Base-by-base conservation (phyloP, 2,329 filamentous ascomycete species). In the Colletotrichum eremochloae region DNA sequence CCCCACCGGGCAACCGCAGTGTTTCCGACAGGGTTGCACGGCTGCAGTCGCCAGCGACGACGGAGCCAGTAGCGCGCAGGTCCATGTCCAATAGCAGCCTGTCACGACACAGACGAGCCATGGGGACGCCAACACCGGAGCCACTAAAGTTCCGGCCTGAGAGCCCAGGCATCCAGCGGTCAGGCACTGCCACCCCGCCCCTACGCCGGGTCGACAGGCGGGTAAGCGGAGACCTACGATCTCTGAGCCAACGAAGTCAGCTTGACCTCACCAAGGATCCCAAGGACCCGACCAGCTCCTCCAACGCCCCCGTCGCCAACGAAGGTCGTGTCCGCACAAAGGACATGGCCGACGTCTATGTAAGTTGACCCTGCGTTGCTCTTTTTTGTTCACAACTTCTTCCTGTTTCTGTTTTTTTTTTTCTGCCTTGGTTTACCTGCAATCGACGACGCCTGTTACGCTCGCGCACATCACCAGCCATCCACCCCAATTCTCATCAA, bases 301-400 rank as follows among this genome's bases (percentile, higher is more conserved):
- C 75, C 78, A 68, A 80, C 76, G 92, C 92, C 80, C 93, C 94
- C 78, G 88, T 94, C 83, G 93, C 92, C 83, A 95, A 96, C 85
- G 94, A 95, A 88, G 93, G 94, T 86, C 95, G 94, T 85, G 91
- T 90, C 84, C 93, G 94, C 82, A 86, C 92, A 80, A 92, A 91
- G 86, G 93, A 92, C 84, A 97, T 97, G 94, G 88, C 94, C 82
- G 94, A 97, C 87, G 92, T 97, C 85, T 97, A 93, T 86, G 95
- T 97, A 90, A 92, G 94, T 93, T 66, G 48, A 76, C 76, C 70
- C 73, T 72, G 70, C 63, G 53, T 72, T 74, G 67, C 63, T 57
- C 24, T 14, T 67, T 44, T 57, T 42, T 48, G 58, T 44, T 20
- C 55, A 52, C 15, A 20, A 31, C 8, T 46, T 46, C n/a, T 46